These are phyloP conservation scores for Recurvomyces mirabilis DNA, from an alignment of 495 filamentous ascomycete species.

Conservation along the genomic window DNA sequence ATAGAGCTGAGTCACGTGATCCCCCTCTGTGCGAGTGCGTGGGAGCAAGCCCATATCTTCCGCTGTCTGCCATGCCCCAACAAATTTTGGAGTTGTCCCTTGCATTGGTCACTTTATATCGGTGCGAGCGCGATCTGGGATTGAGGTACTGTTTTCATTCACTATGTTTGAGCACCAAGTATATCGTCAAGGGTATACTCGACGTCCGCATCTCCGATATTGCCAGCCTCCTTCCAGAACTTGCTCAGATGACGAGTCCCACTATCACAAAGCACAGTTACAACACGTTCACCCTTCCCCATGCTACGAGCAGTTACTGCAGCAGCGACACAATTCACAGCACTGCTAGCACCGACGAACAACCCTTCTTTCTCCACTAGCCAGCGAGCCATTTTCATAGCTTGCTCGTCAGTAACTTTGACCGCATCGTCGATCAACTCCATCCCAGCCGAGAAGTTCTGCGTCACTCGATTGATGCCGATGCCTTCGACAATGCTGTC, in stretches of 20 bases:
- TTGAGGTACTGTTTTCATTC: no score
- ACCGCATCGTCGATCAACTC: slow-evolving; percentile 82
- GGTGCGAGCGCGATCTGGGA: no score
- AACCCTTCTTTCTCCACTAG: slow-evolving; percentile 93
- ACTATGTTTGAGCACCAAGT: neutral
- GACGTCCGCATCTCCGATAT: slow-evolving; percentile 23
- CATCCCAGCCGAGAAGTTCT: slow-evolving; percentile 80
- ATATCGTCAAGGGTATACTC: neutral
- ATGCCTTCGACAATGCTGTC: slow-evolving; percentile 96
- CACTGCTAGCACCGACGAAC: slow-evolving; percentile 85
- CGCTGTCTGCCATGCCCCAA: no score
- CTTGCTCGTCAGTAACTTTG: slow-evolving; percentile 83
- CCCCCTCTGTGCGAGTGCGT: no score
- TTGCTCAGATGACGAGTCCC: slow-evolving; percentile 85
- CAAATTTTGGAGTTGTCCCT: no score
- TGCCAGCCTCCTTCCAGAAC: slow-evolving; percentile 78
- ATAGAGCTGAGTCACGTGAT: no score
- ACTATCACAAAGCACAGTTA: slow-evolving; percentile 86
- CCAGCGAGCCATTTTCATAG: slow-evolving; percentile 85
- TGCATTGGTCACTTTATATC: no score
- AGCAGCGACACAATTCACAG: slow-evolving; percentile 93
- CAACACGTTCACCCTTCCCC: slow-evolving; percentile 67
- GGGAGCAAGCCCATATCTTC: no score
- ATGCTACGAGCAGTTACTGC: slow-evolving; percentile 65
- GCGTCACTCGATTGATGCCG: slow-evolving; percentile 82